Conservation (phyloP, 2,329 filamentous ascomycete species). For the Hymenoscyphus linearis region DNA sequence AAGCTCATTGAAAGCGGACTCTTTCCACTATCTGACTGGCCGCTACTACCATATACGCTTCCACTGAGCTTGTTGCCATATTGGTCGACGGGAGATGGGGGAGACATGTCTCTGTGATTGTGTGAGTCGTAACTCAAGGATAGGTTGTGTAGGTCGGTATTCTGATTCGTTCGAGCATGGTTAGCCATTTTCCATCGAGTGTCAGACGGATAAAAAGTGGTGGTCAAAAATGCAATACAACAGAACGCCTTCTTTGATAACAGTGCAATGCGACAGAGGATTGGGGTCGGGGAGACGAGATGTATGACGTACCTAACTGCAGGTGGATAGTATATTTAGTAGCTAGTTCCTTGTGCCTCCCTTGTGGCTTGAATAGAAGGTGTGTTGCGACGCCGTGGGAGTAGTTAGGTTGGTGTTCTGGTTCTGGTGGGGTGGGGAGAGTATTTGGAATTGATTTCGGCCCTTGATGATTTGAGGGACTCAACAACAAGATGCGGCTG, state of each 20-base stretch:
- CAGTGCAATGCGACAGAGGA: background rate
- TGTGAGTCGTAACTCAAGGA: conserved; percentile 5
- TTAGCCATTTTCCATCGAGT: conserved; percentile 18
- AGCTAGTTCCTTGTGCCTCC: conserved; percentile 5
- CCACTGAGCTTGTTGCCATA: conserved; percentile 26
- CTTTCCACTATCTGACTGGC: conserved; percentile 30
- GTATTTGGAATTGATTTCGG: conserved; percentile 21
- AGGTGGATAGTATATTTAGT: conserved; percentile 3
- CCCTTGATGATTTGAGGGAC: background rate
- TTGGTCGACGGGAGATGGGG: conserved; percentile 25
- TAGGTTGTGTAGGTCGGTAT: conserved; percentile 3
- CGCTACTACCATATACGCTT: conserved; percentile 29
- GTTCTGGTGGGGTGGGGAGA: conserved; percentile 12
- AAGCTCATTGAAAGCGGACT: conserved; percentile 42
- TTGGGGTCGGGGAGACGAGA: conserved; percentile 5
- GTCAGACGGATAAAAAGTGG: conserved; percentile 1
- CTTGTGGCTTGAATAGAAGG: background rate
- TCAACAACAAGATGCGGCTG: background rate
- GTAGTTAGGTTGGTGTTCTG: background rate
- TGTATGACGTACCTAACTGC: conserved; percentile 17
- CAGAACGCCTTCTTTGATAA: background rate
- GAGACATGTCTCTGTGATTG: conserved; percentile 22
- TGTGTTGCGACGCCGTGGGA: background rate
- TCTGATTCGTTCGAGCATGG: conserved; percentile 12
- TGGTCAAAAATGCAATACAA: conserved; percentile 1